Evolutionary conservation across 2,329 filamentous ascomycete species (phyloP).

Genomic region (Magnaporthiopsis poae): DNA sequence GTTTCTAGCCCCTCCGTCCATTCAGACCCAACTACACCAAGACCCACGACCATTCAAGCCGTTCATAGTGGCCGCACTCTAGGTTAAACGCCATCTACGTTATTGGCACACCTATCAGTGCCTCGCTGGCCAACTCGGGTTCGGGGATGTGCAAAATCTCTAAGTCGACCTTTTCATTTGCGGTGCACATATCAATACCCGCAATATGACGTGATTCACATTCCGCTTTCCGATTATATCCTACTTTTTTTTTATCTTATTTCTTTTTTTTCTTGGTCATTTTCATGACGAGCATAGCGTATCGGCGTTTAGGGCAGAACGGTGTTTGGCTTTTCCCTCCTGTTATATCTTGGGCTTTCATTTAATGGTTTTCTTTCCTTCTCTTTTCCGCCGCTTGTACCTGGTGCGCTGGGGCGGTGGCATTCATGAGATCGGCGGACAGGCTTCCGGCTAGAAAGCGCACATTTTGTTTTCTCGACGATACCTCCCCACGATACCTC

Average conservation of each 20-base stretch:
- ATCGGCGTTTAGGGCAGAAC: conserved; percentile 14
- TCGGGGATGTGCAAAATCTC: not conserved
- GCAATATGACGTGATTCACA: not conserved
- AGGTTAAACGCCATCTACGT: conserved; percentile 28
- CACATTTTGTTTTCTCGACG: conserved; percentile 3
- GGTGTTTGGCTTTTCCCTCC: not conserved
- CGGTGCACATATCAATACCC: not conserved
- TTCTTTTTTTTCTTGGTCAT: conserved; percentile 1
- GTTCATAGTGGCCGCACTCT: conserved; percentile 45
- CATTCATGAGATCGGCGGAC: conserved; percentile 5
- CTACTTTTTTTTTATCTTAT: conserved; percentile 3
- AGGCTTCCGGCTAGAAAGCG: conserved; percentile 3
- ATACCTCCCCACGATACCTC: conserved; percentile 1
- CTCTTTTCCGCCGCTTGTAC: conserved; percentile 10
- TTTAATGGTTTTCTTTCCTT: conserved; percentile 20
- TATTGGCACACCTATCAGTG: not conserved
- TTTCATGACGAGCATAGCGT: conserved; percentile 14
- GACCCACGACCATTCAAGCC: conserved; percentile 32
- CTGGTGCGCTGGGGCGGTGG: conserved; percentile 5
- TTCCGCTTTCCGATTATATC: not conserved
- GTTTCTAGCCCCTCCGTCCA: conserved; percentile 26
- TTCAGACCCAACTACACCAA: conserved; percentile 25
- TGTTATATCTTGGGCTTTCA: conserved; percentile 14
- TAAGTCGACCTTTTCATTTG: not conserved
- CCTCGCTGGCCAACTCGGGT: not conserved